These are phyloP conservation scores for Corinectria fuckeliana DNA, from an alignment of 2,329 filamentous ascomycete species.

Conservation along the genomic window DNA sequence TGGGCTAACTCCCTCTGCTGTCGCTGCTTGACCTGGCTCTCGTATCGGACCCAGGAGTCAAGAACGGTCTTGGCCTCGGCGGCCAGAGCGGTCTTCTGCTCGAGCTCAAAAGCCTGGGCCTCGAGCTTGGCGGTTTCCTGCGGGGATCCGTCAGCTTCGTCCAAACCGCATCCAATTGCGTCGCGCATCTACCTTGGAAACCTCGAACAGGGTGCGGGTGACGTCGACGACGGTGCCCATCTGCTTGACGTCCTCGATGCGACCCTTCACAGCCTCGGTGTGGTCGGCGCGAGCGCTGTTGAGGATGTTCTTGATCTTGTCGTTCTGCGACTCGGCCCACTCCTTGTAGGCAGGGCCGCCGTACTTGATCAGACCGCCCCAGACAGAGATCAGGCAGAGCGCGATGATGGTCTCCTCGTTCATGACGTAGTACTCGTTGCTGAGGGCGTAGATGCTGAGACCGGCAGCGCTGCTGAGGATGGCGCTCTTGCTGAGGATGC, in stretches of 20 bases:
- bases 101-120: slow-evolving; percentile 93
- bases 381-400: slow-evolving; percentile 91
- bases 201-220: slow-evolving; percentile 95
- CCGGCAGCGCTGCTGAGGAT: slow-evolving; percentile 93
- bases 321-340: slow-evolving; percentile 88
- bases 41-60: slow-evolving; percentile 98
- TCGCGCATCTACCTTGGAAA: slow-evolving; percentile 81
- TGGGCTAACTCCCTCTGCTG: slow-evolving; percentile 97
- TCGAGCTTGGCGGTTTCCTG: slow-evolving; percentile 97
- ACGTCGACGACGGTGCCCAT: slow-evolving; percentile 93
- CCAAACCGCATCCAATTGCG: slow-evolving; percentile 15
- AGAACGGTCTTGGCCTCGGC: slow-evolving; percentile 93
- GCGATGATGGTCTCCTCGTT: slow-evolving; percentile 98
- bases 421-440: slow-evolving; percentile 99
- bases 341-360: slow-evolving; percentile 90
- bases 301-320: slow-evolving; percentile 94
- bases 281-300: slow-evolving; percentile 94
- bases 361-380: slow-evolving; percentile 90
- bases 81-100: slow-evolving; percentile 93
- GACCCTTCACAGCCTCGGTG: slow-evolving; percentile 91
- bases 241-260: slow-evolving; percentile 94
- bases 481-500: slow-evolving; percentile 91
- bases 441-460: slow-evolving; percentile 92
- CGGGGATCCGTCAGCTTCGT: slow-evolving; percentile 31
- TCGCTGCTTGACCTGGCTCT: slow-evolving; percentile 97